Evolutionary conservation across 345 rosid species (phyloP), one percentile per base, ranked within the genome.

Genomic region (Moringa oleifera): DNA sequence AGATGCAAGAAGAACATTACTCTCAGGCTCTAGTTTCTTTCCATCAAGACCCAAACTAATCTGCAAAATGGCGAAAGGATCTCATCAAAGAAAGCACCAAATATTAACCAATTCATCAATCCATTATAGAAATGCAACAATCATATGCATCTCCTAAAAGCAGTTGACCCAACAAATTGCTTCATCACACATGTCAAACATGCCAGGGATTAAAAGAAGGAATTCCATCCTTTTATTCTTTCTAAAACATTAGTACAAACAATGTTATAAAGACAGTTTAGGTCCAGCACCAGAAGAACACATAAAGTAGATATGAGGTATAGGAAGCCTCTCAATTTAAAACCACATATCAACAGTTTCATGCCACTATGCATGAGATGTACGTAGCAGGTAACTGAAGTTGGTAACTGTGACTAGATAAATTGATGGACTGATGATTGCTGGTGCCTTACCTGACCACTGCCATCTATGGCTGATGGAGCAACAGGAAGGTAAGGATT

Each of bases 1-100:
- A 45, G 99, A 95, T 72, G 99, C 99, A 13, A 87, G 99, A 72
- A 91, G 97, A 59, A 95, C 98, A 25, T 95, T 91, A 71, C 99
- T 89, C 81, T 95, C 99, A 49, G 98, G 94, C 71, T 95, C 99
- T 66, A 91, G 77, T 70, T 87, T 95, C 74, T 83, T 91, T 33
- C 99, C 99, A 78, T 95, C 99, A 67, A 84, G 58, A 68, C 97
- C 96, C 68, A 89, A 78, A 60, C 25, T 66, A 58, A 87, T 41
- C 99, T 95, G 82, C 68, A 76, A 67, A 23, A 25, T 23, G 19
- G 50, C 12, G 37, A 67, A 36, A 7, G 41, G 51, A 58, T 17
- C 23, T 45, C 50, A 18, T 61, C 33, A 54, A 57, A 36, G 15
- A 46, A 55, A 21, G 12, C 28, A 24, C 21, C 37, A 63, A 55